Evolutionary conservation across 345 rosid genomes (phyloP).

Genomic region (Aquilaria malaccensis): DNA sequence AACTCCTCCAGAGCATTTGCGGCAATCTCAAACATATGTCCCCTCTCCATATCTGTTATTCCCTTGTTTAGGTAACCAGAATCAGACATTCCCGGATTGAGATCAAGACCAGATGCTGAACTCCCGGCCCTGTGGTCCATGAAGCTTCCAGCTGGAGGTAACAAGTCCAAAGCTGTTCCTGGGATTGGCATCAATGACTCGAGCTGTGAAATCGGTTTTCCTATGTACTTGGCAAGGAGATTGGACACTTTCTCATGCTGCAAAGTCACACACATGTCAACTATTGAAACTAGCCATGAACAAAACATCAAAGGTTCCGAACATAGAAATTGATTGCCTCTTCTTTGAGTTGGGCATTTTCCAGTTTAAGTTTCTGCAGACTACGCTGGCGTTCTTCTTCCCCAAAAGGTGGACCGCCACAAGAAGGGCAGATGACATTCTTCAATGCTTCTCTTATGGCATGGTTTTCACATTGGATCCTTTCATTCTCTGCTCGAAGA

Average conservation of each 20-base stretch:
- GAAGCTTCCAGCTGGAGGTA: not conserved
- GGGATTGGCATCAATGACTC: constrained; percentile 7
- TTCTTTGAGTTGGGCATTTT: constrained; percentile 39
- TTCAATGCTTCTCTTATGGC: constrained; percentile 46
- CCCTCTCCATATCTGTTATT: constrained; percentile 29
- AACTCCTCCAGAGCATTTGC: constrained; percentile 49
- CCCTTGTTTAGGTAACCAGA: not conserved
- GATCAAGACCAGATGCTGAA: constrained; percentile 9
- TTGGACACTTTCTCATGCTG: constrained; percentile 35
- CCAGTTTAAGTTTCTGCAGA: constrained; percentile 33
- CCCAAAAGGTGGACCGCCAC: constrained; percentile 62
- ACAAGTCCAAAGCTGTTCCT: constrained; percentile 4
- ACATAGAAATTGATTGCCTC: constrained; percentile 26
- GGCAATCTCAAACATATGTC: constrained; percentile 33
- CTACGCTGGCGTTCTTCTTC: constrained; percentile 32
- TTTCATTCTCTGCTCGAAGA: constrained; percentile 57
- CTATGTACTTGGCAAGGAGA: constrained; percentile 28
- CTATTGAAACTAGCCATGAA: not conserved
- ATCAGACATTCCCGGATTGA: not conserved
- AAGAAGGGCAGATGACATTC: constrained; percentile 49
- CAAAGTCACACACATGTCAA: constrained; percentile 6
- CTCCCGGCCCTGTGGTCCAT: constrained; percentile 1
- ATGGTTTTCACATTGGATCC: constrained; percentile 37
- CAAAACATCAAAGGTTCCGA: not conserved
- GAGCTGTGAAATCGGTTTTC: constrained; percentile 23